phyloP scores from a whole-genome alignment of 1,139 yeast genomes.

The Lodderomyces margitis region DNA sequence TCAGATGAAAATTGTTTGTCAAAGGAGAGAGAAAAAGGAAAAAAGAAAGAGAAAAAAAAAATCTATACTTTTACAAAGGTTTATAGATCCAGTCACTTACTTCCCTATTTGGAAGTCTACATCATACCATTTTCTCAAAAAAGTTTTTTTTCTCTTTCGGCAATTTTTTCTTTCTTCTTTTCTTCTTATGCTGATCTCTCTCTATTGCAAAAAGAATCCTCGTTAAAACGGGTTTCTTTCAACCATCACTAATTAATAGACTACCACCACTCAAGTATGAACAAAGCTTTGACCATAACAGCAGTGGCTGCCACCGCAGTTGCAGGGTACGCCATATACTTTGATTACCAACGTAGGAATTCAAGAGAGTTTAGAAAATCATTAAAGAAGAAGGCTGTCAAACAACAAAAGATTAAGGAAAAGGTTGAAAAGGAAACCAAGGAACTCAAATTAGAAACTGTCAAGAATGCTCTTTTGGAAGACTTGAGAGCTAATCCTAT shows the following conservation, averaged over 20 bases:
- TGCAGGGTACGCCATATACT: constrained; percentile 80
- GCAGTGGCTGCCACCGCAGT: constrained; percentile 54
- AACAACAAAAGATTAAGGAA: constrained; percentile 57
- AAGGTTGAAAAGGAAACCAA: constrained; percentile 58
- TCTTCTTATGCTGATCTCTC: too few relatives aligned
- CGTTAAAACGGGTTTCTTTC: not conserved
- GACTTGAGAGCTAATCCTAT: constrained; percentile 71
- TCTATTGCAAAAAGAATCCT: not conserved
- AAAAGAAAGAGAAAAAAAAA: not conserved
- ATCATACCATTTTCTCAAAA: not conserved
- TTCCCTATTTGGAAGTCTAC: constrained; percentile 10
- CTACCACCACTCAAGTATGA: constrained; percentile 22
- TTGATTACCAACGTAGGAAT: constrained; percentile 88
- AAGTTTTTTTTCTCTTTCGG: not conserved
- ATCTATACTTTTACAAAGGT: not conserved
- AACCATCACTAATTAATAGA: not conserved
- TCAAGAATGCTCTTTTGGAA: constrained; percentile 59
- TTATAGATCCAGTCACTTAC: too few relatives aligned
- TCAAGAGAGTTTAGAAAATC: constrained; percentile 77
- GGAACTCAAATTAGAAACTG: constrained; percentile 56
- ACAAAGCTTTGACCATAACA: constrained; percentile 46
- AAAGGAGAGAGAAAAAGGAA: constrained; percentile 6
- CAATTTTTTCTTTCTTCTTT: not conserved
- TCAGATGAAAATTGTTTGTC: constrained; percentile 11
- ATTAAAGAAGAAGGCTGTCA: constrained; percentile 61